Base-by-base conservation (phyloP, 805 yeast genomes). In the Barnettozyma sucrosica region DNA sequence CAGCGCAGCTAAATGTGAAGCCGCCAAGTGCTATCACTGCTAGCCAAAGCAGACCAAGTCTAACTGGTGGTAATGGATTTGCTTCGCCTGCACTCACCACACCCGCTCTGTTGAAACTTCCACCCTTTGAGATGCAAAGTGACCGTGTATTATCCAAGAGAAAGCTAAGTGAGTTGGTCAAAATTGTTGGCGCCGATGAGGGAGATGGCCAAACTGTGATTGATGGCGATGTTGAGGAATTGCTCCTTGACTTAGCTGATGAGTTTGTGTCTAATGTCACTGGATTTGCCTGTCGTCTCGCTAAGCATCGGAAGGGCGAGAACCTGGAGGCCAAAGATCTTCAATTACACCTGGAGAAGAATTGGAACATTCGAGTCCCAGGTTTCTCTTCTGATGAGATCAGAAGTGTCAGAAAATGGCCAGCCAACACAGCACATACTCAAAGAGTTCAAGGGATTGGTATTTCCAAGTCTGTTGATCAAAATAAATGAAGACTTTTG, bases 181-280 rank as follows among this genome's bases (percentile, higher is more conserved):
- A 81, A 60, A 80, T 87, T 2, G 86, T 83, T 14, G 93, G 90
- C 7, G 79, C 83, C 2, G 92, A 85, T 63, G 93, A 84, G 64
- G 97, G 96, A 37, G 97, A 92, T 61, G 85, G 92, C 16, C 95
- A 89, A 58, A 82, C 95, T 6, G 76, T 77, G 5, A 85, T 93
- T 48, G 99, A 92, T 65, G 98, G 97, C 24, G 97, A 93, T 66
- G 96, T 89, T 16, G 97, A 90, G 65, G 98, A 92, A 56, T 69
- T 93, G 36, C 68, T 93, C 32, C 71, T 93, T 39, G 99, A 93
- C 65, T 69, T 93, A 42, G 97, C 99, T 0, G 99, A 93, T 66
- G 98, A 93, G 62, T 93, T 93, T 62, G 93, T 93, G 14, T 78
- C 85, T 7, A 83, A 87, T 42, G 96, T 95, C 2, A 89, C 97